A percentile compares a stretch with the other conserved stretches of the same genome.
Evolutionary conservation across 2,329 filamentous ascomycete genomes (phyloP).

Genomic region (Aspergillus sp.): DNA sequence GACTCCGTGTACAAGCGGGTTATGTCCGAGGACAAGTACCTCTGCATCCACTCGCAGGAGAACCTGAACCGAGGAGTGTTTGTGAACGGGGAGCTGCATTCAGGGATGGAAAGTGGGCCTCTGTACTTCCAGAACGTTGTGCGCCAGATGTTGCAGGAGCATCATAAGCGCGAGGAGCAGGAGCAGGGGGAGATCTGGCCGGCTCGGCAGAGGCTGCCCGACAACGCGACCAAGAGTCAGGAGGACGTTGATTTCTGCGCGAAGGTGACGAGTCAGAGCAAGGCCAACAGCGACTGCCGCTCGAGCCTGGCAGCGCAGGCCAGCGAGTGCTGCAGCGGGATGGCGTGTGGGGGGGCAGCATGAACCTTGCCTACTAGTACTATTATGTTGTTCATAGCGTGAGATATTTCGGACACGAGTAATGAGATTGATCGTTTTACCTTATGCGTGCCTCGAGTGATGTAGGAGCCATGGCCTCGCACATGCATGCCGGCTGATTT

Average conservation of each 20-base stretch:
- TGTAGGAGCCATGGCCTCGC: no score
- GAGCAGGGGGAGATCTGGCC: conserved; percentile 45
- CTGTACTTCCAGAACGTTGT: conserved; percentile 47
- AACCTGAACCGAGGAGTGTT: conserved; percentile 53
- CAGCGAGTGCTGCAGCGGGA: conserved; percentile 16
- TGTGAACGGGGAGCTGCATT: conserved; percentile 52
- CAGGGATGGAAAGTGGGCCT: conserved; percentile 48
- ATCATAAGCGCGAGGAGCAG: conserved; percentile 38
- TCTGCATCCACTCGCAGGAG: conserved; percentile 50
- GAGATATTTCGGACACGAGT: no score
- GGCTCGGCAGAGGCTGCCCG: conserved; percentile 29
- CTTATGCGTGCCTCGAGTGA: no score
- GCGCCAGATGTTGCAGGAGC: conserved; percentile 40
- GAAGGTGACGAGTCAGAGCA: conserved; percentile 10
- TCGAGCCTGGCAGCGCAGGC: conserved; percentile 3
- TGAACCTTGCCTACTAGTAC: no score
- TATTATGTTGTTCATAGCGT: no score
- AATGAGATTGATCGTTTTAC: no score
- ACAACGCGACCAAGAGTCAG: conserved; percentile 14
- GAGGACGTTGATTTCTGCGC: conserved; percentile 25
- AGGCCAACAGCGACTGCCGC: conserved; percentile 7
- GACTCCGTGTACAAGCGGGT: conserved; percentile 53
- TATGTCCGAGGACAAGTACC: conserved; percentile 54
- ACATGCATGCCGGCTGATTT: no score
- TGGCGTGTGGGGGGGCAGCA: conserved; percentile 5